Base-by-base conservation (phyloP, 495 filamentous ascomycete genomes). In the Neohortaea acidophila region DNA sequence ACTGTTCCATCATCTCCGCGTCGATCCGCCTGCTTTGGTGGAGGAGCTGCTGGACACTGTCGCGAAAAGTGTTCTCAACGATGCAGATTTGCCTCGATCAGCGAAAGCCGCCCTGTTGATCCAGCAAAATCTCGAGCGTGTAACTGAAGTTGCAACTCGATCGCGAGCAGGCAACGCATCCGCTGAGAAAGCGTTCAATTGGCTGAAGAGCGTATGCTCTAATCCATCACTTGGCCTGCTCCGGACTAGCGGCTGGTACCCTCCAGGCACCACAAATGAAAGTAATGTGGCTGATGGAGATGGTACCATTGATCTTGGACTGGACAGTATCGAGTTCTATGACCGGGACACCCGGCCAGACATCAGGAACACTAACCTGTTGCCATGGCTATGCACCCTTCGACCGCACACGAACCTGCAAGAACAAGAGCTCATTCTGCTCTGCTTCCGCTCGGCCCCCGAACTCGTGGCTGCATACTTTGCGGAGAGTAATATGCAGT, bases 401-500 rank as follows among this genome's bases (percentile, higher is more conserved):
- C 77, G 82, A 17, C 86, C 91, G 4, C 84, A 89, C 63, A 72
- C 80, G 28, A 83, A 75, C 57, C 68, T 64, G 39, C 67, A 81
- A 23, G 85, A 99, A 55, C 77, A 76, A 43, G 79, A 94, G 47
- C 63, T 99, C 3, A 56, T 92, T 1, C 60, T 84, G 1, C 64
- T 70, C 5, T 83, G 93, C 24, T 92, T 94, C 57, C 69, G 70
- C 51, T 68, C 70, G 12, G 77, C 77, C 1, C 86, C 89, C 4
- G 86, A 94, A 55, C 60, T 94, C 14, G 70, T 93, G 4, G 75
- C 84, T 9, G 70, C 80, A 47, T 94, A 85, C 55, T 96, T 93
- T 48, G 64, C 71, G 34, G 74, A 70, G 52, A 84, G 79, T 54
- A 69, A 73, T 49, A 92, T 96, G 56, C 68, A 74, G 3, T 81